Evolutionary conservation across 225 moss, liverwort and hornwort species (phyloP), one percentile per base, ranked within the genome.

Genomic region (Climacium dendroides): DNA sequence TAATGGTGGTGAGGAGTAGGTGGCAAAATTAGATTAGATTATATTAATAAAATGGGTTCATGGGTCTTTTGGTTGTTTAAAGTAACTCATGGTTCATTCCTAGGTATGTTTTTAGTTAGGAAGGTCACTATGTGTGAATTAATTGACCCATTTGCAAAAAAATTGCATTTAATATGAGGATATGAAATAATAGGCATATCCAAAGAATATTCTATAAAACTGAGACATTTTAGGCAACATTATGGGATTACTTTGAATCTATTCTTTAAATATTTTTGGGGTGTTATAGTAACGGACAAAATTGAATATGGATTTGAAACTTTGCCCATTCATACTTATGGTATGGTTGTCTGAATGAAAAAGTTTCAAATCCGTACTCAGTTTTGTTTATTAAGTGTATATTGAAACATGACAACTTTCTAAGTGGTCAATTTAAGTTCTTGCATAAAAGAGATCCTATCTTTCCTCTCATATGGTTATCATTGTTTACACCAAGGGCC

Each of bases 71-170:
- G n/a, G n/a, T n/a, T n/a, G n/a, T n/a, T n/a, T n/a, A n/a, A n/a
- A n/a, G 11, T 69, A 69, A 19, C 5, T 32, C 7, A 19, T 0
- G 32, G 1, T 11, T 71, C 25, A 41, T 0, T 48, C 2, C 19
- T 32, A 32, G 48, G 3, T 74, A 6, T 74, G 0, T 48, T 11
- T 0, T 47, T 4, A 1, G 3, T 47, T 4, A 1, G 3, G 2
- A 7, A 48, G 0, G 18, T 74, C 10, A 74, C 1, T 32, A 4
- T 19, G 0, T 19, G 0, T 19, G 6, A 19, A 48, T 32, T 12
- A 74, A 32, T 19, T 48, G 19, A 19, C 5, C 1, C 1, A 0
- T 14, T 30, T 12, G 1, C 2, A 1, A 7, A 1, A 1, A 6
- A 19, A 19, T 7, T 1, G 0, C 2, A 47, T 12, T 74, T 74